Evolutionary conservation across 257 asterid genomes (phyloP).

Genomic region (Capsicum pubescens): DNA sequence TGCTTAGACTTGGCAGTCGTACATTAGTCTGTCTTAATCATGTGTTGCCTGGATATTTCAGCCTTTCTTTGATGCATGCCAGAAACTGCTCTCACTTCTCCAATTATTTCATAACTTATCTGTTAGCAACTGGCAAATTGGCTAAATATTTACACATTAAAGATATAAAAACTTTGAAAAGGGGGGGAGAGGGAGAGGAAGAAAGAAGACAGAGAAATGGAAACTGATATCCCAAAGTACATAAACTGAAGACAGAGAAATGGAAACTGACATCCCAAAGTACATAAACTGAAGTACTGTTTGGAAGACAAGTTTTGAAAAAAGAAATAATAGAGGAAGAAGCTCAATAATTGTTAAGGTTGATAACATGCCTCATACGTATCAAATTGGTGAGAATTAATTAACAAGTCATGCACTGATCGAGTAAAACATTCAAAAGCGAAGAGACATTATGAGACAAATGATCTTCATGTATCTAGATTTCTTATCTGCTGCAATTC

Average conservation of each 20-base stretch:
- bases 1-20: not conserved
- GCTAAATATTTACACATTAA: too few relatives aligned
- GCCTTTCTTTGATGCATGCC: slow-evolving; percentile 95
- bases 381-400: too few relatives aligned
- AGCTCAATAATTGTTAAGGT: not conserved
- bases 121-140: too few relatives aligned
- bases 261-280: too few relatives aligned
- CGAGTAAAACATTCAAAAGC: not conserved
- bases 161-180: too few relatives aligned
- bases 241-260: too few relatives aligned
- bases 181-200: too few relatives aligned
- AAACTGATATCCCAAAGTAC: too few relatives aligned
- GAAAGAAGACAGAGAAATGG: too few relatives aligned
- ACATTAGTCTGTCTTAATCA: not conserved
- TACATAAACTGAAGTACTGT: not conserved
- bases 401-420: not conserved
- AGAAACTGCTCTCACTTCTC: slow-evolving; percentile 51
- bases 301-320: not conserved
- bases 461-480: not conserved
- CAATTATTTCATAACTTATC: too few relatives aligned
- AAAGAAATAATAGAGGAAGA: not conserved
- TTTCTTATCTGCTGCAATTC: not conserved
- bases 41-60: slow-evolving; percentile 84
- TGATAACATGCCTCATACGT: not conserved
- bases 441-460: not conserved